These are phyloP conservation scores for Ochetophila trinervis DNA, from an alignment of 306 rosid genomes.

Conservation along the genomic window DNA sequence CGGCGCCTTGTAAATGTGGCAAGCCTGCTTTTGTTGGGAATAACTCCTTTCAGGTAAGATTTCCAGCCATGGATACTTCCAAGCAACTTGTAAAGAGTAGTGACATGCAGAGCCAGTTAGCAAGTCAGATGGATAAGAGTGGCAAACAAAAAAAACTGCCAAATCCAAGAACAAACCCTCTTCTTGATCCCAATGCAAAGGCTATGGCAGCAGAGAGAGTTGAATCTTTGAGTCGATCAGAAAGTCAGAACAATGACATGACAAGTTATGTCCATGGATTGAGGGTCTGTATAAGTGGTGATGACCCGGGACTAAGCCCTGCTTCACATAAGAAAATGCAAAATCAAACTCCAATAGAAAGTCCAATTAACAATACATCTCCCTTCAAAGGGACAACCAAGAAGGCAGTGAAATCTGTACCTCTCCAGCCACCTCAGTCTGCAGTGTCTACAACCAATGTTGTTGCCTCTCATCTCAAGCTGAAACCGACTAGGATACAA, in stretches of 20 bases:
- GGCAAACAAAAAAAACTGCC: not conserved
- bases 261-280: constrained; percentile 41
- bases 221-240: constrained; percentile 29
- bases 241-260: constrained; percentile 12
- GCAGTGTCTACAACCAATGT: constrained; percentile 2
- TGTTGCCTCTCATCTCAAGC: constrained; percentile 1
- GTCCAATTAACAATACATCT: constrained; percentile 12
- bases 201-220: constrained; percentile 17
- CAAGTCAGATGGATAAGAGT: too few species aligned
- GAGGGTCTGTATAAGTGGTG: constrained; percentile 40
- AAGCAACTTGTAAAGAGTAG: too few species aligned
- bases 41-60: not conserved
- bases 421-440: constrained; percentile 9
- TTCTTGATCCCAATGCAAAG: constrained; percentile 11
- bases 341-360: constrained; percentile 14
- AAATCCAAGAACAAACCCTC: constrained; percentile 5
- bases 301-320: constrained; percentile 16
- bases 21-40: constrained; percentile 18
- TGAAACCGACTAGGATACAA: not conserved
- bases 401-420: constrained; percentile 12
- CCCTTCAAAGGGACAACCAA: constrained; percentile 10
- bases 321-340: not conserved
- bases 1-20: not conserved
- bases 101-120: too few species aligned
- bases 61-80: too few species aligned